Base-by-base conservation (phyloP, 768 basidiomycete genomes). In the Serendipita indica region DNA sequence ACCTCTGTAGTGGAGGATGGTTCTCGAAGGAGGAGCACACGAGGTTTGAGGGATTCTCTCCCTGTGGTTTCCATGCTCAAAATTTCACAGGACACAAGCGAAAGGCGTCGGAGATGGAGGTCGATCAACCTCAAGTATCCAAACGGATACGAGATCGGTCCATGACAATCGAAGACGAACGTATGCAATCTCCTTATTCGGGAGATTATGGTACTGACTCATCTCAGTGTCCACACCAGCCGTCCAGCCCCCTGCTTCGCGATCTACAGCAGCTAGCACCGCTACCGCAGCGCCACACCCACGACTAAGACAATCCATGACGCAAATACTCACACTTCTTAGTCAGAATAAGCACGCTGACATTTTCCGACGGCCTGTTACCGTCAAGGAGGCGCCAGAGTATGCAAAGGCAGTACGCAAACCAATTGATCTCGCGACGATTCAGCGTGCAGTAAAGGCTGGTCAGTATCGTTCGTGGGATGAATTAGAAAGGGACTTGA, bases 21-120 rank as follows among this genome's bases (percentile, higher is more conserved):
- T 6, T 18, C 20, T 27, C 20, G 49, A 54, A 16, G 49, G 2
- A 54, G 30, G 30, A 54, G 49, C n/a, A 54, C 49, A 20, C 20
- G 49, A 32, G 49, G 49, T 54, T 10, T 10, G 35, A 10, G n/a
- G 22, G 3, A 27, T 54, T 13, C 14, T 27, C 43, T 12, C 25
- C 7, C 43, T 27, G 12, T 10, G 12, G 14, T 10, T 46, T 12
- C 43, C 12, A 27, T 46, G 35, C 18, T 10, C 10, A 37, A 37
- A 37, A 43, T 43, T 43, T 43, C 41, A 7, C 32, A 54, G 49
- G 49, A n/a, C 49, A 54, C 30, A 54, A 54, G 32, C 49, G 49
- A n/a, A 54, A 54, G 32, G 22, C 20, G n/a, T 54, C 49, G 4
- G 49, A 54, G n/a, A 54, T 54, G 49, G 49, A 54, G 25, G 49